Conservation (phyloP, 805 yeast species). For the Ogataea populi-albae region DNA sequence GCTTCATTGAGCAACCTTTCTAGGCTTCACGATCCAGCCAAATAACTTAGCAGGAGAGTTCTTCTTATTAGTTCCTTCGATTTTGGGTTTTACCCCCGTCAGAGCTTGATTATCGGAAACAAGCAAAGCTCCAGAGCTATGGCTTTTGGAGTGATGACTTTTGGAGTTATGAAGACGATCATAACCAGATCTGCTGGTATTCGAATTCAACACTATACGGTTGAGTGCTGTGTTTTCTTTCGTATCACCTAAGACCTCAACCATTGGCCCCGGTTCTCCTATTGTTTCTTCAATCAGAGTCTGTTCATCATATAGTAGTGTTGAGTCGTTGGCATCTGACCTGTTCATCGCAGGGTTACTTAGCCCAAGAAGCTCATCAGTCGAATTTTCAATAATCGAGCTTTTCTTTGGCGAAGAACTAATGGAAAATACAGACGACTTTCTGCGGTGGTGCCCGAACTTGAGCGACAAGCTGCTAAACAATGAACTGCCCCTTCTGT, state of each 20-base stretch:
- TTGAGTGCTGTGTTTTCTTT: constrained; percentile 7
- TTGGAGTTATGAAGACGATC: background rate
- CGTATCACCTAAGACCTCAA: constrained; percentile 13
- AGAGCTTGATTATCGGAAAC: background rate
- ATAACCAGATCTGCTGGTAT: background rate
- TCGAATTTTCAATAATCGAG: constrained; percentile 28
- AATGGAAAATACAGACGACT: constrained; percentile 23
- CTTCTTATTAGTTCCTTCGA: constrained; percentile 2
- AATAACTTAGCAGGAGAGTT: constrained; percentile 6
- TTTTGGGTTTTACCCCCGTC: constrained; percentile 1
- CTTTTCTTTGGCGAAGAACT: constrained; percentile 14
- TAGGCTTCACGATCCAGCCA: constrained; percentile 19
- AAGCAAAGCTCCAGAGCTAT: constrained; percentile 11
- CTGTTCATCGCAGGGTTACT: constrained; percentile 4
- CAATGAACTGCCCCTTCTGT: constrained; percentile 24
- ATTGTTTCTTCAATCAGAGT: constrained; percentile 27
- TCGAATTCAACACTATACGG: constrained; percentile 3
- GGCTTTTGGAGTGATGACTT: constrained; percentile 14
- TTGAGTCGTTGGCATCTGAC: constrained; percentile 20
- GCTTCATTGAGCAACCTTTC: too few species aligned
- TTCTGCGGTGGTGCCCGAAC: constrained; percentile 25
- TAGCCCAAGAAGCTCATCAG: constrained; percentile 27
- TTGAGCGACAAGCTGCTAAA: constrained; percentile 26
- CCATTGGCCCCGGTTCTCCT: constrained; percentile 37
- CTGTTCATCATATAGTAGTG: constrained; percentile 25